Base-by-base conservation (phyloP, 208 protist genomes). In the Ichthyophonus hoferi region DNA sequence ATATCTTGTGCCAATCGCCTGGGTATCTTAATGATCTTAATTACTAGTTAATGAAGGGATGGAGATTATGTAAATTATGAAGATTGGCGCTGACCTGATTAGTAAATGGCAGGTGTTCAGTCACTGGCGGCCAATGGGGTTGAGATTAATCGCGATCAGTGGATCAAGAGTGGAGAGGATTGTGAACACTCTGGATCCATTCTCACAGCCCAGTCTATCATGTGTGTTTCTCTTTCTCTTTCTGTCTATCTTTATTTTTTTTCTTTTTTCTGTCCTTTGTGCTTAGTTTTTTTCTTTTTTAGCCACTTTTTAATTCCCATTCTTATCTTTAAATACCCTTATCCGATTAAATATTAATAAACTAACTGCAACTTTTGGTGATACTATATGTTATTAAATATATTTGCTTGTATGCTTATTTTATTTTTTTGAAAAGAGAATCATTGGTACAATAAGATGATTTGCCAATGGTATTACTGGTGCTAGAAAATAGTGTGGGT, bases 141-240 rank as follows among this genome's bases (percentile, higher is more conserved):
- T 0, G 67, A 91, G 1, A 92, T 96, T 79, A 93, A 95, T 37
- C 79, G 95, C 38, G 96, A 96, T 41, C 67, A 95, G 40, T 97
- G 96, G 96, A 89, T 98, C 0, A 34, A 88, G 33, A 93, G 97
- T 79, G 96, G 96, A 1, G 89, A 97, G 58, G 88, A 91, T 31
- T 91, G 92, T 1, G 96, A 98, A 87, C 91, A 93, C 14, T 86
- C 33, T 12, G 90, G 87, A 34, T 76, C 38, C 0, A 1, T 89
- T 1, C 35, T 67, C 0, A 97, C 95, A 1, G 93, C 79, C 1
- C 90, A 93, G 90, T 85, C 86, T 41, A 91, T 91, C 76, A 37
- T 91, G 58, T 40, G 37, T 37, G 81, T 79, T 77, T 76, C 33
- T 79, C 14, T 83, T 33, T 24, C 58, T 0, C 12, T 43, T 17